phyloP scores from a whole-genome alignment of 495 filamentous ascomycete genomes.

The Penicillium coprophilum region DNA sequence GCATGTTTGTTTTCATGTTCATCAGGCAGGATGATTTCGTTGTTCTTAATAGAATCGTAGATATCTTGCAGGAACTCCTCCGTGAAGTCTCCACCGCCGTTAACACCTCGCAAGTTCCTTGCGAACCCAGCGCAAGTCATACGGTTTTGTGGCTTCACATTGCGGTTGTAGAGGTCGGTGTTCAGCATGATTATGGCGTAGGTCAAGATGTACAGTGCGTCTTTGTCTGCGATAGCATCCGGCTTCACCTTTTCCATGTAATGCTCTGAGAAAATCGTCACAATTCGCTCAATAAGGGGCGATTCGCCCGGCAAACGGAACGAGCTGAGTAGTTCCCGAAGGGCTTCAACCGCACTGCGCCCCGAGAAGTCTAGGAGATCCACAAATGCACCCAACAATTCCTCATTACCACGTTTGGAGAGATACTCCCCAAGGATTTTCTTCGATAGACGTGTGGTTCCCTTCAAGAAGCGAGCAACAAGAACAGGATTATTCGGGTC shows the following conservation, averaged over 20 bases:
- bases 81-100: conserved; percentile 79
- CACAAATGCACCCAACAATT: conserved; percentile 78
- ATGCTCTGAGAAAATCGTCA: conserved; percentile 80
- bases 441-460: conserved; percentile 85
- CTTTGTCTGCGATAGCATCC: conserved; percentile 78
- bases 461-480: conserved; percentile 79
- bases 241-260: conserved; percentile 74
- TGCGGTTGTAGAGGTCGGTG: conserved; percentile 93
- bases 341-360: conserved; percentile 84
- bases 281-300: conserved; percentile 87
- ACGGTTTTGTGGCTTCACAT: conserved; percentile 73
- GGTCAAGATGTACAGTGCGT: conserved; percentile 85
- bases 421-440: conserved; percentile 87
- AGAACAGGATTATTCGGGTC: conserved; percentile 67
- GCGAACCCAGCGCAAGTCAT: conserved; percentile 83
- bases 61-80: conserved; percentile 84
- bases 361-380: conserved; percentile 81
- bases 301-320: conserved; percentile 96
- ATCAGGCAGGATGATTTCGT: conserved; percentile 95
- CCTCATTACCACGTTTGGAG: conserved; percentile 83
- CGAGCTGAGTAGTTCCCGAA: conserved; percentile 82
- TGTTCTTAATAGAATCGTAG: conserved; percentile 84
- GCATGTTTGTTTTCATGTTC: conserved; percentile 96
- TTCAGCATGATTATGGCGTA: conserved; percentile 97
- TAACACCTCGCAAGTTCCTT: conserved; percentile 84